phyloP scores from a whole-genome alignment of 2,329 filamentous ascomycete species.

The Nigrospora osmanthi region DNA sequence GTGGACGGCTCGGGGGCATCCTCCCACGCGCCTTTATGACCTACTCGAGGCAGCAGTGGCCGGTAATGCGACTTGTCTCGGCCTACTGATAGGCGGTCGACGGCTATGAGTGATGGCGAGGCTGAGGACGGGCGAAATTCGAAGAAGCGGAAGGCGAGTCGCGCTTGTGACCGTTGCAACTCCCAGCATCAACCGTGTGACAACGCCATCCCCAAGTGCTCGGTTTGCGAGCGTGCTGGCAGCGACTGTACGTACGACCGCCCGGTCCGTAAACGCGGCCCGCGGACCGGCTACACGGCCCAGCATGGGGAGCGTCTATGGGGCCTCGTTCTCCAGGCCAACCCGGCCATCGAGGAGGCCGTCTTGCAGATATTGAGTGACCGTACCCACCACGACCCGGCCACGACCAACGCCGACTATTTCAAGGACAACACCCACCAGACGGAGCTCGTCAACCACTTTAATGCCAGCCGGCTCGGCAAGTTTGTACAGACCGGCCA shows the following conservation, averaged over 20 bases:
- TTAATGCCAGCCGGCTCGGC: constrained; percentile 23
- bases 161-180: constrained; percentile 2
- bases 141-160: constrained; percentile 2
- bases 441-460: constrained; percentile 20
- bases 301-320: constrained; percentile 25
- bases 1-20: no score
- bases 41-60: not conserved
- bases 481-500: constrained; percentile 21
- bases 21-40: not conserved
- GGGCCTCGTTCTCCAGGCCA: constrained; percentile 21
- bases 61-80: constrained; percentile 1
- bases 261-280: constrained; percentile 23
- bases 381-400: constrained; percentile 19
- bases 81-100: not conserved
- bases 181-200: constrained; percentile 26
- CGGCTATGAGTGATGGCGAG: constrained; percentile 21
- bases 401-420: constrained; percentile 20
- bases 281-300: constrained; percentile 23
- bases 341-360: constrained; percentile 21
- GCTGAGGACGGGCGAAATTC: constrained; percentile 16
- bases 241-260: constrained; percentile 25
- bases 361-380: constrained; percentile 19
- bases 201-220: constrained; percentile 36
- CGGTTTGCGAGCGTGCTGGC: constrained; percentile 31
- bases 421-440: constrained; percentile 24